A percentile compares a stretch with the other conserved stretches of the same genome.
Conservation (phyloP, 345 rosid species). For the Aethionema arabicum region DNA sequence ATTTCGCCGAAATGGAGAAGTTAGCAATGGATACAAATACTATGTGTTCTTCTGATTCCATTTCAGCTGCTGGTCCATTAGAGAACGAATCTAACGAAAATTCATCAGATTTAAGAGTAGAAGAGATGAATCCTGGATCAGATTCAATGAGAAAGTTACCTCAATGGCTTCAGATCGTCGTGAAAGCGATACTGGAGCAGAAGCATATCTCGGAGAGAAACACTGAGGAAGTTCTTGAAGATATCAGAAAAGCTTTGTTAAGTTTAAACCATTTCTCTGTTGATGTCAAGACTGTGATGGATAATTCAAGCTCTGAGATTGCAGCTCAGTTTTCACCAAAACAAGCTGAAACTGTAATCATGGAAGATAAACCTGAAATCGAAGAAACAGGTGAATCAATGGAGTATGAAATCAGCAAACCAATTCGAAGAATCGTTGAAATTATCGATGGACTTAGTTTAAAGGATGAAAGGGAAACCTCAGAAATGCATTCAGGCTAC, state of each 20-base stretch:
- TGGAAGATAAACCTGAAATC: slow-evolving; percentile 25
- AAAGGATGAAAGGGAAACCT: slow-evolving; percentile 45
- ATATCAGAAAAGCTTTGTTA: slow-evolving; percentile 53
- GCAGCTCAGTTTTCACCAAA: slow-evolving; percentile 31
- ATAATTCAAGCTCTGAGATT: slow-evolving; percentile 1
- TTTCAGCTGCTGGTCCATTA: slow-evolving; percentile 37
- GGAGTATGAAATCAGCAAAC: slow-evolving; percentile 49
- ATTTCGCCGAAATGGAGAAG: slow-evolving; percentile 94
- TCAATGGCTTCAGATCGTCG: slow-evolving; percentile 50
- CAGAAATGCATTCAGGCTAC: slow-evolving; percentile 63
- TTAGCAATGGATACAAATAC: slow-evolving; percentile 57
- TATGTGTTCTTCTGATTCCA: slow-evolving; percentile 32
- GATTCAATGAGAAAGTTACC: slow-evolving; percentile 30
- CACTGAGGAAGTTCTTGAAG: slow-evolving; percentile 56
- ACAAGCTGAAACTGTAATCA: slow-evolving; percentile 30
- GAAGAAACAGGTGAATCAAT: slow-evolving; percentile 22
- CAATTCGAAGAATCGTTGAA: slow-evolving; percentile 60
- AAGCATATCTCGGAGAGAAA: slow-evolving; percentile 38
- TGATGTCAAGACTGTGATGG: no score
- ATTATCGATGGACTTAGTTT: slow-evolving; percentile 63
- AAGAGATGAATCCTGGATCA: slow-evolving; percentile 32
- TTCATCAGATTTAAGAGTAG: slow-evolving; percentile 37
- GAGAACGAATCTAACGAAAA: slow-evolving; percentile 37
- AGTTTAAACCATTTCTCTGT: slow-evolving; percentile 24
- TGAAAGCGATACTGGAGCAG: slow-evolving; percentile 52